Evolutionary conservation across 768 basidiomycete species (phyloP).

Genomic region (Collybia mongolica): DNA sequence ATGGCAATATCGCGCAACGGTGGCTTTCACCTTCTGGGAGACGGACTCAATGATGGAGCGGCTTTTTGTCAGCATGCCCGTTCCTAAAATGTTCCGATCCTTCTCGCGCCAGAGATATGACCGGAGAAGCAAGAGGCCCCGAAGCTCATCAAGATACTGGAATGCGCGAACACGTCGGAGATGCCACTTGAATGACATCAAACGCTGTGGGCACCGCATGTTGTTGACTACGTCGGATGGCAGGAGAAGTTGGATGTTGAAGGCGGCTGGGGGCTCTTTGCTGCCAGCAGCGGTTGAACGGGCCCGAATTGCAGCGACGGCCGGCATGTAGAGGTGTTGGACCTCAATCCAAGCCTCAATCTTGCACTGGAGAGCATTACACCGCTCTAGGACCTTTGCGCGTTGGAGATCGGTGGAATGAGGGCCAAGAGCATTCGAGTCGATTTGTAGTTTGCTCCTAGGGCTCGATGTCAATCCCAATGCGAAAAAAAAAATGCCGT

Average conservation of each 20-base stretch:
- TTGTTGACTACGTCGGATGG: too few relatives aligned
- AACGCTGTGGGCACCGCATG: conserved; percentile 14
- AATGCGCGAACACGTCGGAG: neutral
- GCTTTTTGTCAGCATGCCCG: too few relatives aligned
- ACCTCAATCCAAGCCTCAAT: conserved; percentile 23
- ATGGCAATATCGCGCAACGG: neutral
- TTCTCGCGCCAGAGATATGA: neutral
- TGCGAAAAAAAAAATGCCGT: too few relatives aligned
- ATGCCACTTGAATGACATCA: neutral
- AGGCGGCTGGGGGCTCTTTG: conserved; percentile 18
- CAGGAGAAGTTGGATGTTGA: too few relatives aligned
- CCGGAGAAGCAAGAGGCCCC: neutral
- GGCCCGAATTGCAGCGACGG: neutral
- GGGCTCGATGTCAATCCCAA: conserved; percentile 4
- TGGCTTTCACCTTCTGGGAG: neutral
- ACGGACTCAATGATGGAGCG: too few relatives aligned
- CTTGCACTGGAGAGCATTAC: conserved; percentile 14
- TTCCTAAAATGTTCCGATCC: neutral
- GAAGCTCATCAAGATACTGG: neutral
- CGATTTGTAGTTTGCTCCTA: conserved; percentile 13
- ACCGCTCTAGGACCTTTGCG: conserved; percentile 21
- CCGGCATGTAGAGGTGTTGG: conserved; percentile 27
- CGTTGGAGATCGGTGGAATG: conserved; percentile 26
- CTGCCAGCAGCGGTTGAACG: too few relatives aligned
- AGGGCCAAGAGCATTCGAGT: conserved; percentile 9